Base-by-base conservation (phyloP, 805 yeast genomes). In the Candida qinlingensis region DNA sequence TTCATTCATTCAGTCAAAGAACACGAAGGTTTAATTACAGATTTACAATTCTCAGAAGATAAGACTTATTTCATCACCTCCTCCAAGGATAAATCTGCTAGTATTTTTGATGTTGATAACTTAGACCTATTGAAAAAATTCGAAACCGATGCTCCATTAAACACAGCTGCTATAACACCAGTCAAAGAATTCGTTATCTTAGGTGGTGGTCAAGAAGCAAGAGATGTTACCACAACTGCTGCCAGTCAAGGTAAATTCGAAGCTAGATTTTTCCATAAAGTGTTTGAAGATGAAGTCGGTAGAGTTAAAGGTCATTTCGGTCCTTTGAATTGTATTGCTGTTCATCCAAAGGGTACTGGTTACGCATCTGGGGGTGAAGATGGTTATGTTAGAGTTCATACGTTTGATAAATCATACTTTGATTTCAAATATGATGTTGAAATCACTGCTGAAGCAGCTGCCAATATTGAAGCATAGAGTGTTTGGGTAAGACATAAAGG, bases 181-280 rank as follows among this genome's bases (percentile, higher is more conserved):
- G 75, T 83, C 49, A 94, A 94, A 72, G 92, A 94, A 64, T 92
- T 84, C 65, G 86, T 94, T 53, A 84, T 94, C 44, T 76, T 94
- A 53, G 99, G 98, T 46, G 99, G 99, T 73, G 99, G 99, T 82
- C 98, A 94, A 75, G 98, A 90, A 62, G 98, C 99, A 38, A 83
- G 90, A 70, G 96, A 91, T 68, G 99, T 94, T 64, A 94, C 99
- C 39, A 94, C 98, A n/a, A 90, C 98, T 29, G 80, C 94, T 39
- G 82, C 90, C 48, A 76, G 85, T 43, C 96, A 92, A 69, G 99
- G 99, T 74, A 88, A 88, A 65, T 94, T 94, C 68, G 98, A 94
- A 74, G 94, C 97, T 36, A 81, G 96, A 72, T 87, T 94, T 68
- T 89, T 83, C 72, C 98, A 94, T 72, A 94, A 92, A 73, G 80